Evolutionary conservation across 495 filamentous ascomycete species (phyloP), one percentile per base, ranked within the genome.

Genomic region (Neurospora pannonica): DNA sequence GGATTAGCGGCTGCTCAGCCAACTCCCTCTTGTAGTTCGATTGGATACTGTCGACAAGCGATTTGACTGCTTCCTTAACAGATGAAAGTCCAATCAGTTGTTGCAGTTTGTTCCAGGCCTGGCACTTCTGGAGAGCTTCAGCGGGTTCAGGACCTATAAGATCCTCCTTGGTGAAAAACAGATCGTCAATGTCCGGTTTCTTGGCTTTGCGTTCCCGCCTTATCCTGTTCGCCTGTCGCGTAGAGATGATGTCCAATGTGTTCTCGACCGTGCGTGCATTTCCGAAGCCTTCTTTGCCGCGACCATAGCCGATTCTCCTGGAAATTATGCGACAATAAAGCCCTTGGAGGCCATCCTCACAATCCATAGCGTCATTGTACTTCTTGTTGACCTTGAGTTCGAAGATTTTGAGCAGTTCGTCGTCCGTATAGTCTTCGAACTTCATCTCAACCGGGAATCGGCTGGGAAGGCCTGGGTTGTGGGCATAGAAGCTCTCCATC

Each of bases 401-500:
- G 37, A 93, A 77, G 10, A 89, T 87, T 39, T 84, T 81, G 48
- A 86, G 83, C 1, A 97, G 84, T 77, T 96, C 92, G 0, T 78
- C 77, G 46, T 95, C 91, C 1, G 85, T 80, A 75, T 93, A 95
- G 60, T 95, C 93, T 0, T 87, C 78, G 75, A 95, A 95, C 31
- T 87, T 83, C 31, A 95, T 77, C 21, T 84, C 79, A 46, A 89
- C 82, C 0, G 93, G 93, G 73, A 96, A 88, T 0, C 93, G 90
- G 75, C 92, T 94, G 0, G 88, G 83, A 10, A 96, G 80, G 2
- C 93, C 92, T 1, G 90, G 91, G 73, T 95, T 95, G 75, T 95
- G 92, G 1, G 86, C 87, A 71, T 93, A 94, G 81, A 97, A 93
- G 11, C 84, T 85, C 79, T 95, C 92, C 93, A 97, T 97, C 72